Evolutionary conservation across 805 yeast genomes (phyloP).

Genomic region (Kluyveromyces starmeri): DNA sequence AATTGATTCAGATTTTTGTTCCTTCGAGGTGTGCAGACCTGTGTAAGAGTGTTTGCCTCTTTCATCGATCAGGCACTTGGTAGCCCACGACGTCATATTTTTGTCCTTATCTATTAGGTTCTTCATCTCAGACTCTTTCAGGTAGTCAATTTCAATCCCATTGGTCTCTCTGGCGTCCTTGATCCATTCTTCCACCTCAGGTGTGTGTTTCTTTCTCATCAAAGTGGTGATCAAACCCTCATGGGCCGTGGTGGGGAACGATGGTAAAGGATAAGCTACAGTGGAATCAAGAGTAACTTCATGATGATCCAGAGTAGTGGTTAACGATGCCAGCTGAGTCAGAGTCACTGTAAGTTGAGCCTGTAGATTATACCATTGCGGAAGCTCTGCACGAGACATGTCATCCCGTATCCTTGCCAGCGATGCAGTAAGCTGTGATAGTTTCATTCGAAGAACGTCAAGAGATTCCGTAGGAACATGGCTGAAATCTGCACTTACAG

Average conservation of each 20-base stretch:
- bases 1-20: constrained; percentile 25
- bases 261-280: constrained; percentile 74
- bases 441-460: constrained; percentile 52
- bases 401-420: constrained; percentile 47
- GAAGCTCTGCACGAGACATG: constrained; percentile 37
- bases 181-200: constrained; percentile 88
- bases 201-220: constrained; percentile 76
- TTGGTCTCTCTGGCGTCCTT: constrained; percentile 33
- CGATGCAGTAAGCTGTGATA: constrained; percentile 55
- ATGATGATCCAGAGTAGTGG: constrained; percentile 55
- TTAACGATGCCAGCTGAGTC: constrained; percentile 75
- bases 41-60: constrained; percentile 51
- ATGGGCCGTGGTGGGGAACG: constrained; percentile 78
- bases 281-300: constrained; percentile 52
- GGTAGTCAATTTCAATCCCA: constrained; percentile 21
- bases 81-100: constrained; percentile 63
- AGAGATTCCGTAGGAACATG: constrained; percentile 53
- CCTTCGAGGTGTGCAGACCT: constrained; percentile 48
- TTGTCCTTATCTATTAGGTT: constrained; percentile 39
- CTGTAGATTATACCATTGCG: constrained; percentile 55
- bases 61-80: constrained; percentile 41
- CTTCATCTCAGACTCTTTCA: constrained; percentile 19
- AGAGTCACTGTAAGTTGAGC: constrained; percentile 76
- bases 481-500: constrained; percentile 26
- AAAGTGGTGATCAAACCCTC: constrained; percentile 78